A percentile compares a stretch with the other conserved stretches of the same genome.
phyloP scores from a whole-genome alignment of 116 monocot genomes.

The Posidonia oceanica region DNA sequence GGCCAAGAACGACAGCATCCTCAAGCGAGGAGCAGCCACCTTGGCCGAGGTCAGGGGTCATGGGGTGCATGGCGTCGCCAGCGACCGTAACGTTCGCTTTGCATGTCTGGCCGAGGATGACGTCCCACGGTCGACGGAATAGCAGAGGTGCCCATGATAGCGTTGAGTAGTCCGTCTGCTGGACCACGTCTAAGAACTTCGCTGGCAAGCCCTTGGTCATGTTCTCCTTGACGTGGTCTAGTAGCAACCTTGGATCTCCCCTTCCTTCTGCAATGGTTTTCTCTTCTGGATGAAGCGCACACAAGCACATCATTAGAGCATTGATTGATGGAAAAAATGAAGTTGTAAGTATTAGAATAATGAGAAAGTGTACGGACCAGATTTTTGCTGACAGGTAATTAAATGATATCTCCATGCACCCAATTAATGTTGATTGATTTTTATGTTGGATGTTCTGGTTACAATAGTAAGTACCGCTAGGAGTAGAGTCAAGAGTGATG shows the following conservation, averaged over 20 bases:
- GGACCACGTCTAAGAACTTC: neutral
- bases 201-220: constrained; percentile 8
- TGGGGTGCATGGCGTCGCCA: constrained; percentile 71
- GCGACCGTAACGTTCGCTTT: constrained; percentile 35
- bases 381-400: too few relatives aligned
- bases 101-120: constrained; percentile 1
- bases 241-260: constrained; percentile 13
- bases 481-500: constrained; percentile 19
- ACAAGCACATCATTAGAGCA: too few relatives aligned
- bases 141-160: constrained; percentile 3
- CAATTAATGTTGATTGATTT: too few relatives aligned
- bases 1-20: constrained; percentile 40
- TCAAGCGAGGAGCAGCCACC: constrained; percentile 64
- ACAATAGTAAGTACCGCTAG: constrained; percentile 13
- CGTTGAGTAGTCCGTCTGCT: neutral
- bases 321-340: too few relatives aligned
- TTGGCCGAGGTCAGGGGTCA: constrained; percentile 75
- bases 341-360: too few relatives aligned
- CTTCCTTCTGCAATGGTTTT: constrained; percentile 11
- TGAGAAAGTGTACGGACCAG: too few relatives aligned
- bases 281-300: constrained; percentile 9
- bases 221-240: constrained; percentile 26
- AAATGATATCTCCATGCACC: too few relatives aligned
- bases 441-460: too few relatives aligned
- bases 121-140: constrained; percentile 6